Evolutionary conservation across 1,284 basidiomycete species (phyloP).

Genomic region (Ustilago lituana): DNA sequence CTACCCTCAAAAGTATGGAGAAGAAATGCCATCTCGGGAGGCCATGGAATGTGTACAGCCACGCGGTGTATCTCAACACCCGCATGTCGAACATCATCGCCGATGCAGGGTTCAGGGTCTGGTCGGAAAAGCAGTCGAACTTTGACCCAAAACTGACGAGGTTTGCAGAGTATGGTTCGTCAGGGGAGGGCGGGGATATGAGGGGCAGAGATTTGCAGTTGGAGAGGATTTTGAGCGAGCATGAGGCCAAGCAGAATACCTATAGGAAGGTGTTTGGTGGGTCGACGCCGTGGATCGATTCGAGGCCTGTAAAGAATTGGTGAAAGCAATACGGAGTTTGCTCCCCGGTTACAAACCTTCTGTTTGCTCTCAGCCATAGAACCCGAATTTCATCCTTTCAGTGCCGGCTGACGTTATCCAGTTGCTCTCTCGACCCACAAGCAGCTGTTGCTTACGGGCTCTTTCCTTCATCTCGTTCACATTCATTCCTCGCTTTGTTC

Average conservation of each 20-base stretch:
- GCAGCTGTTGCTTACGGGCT: too few species aligned
- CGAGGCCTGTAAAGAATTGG: conserved; percentile 5
- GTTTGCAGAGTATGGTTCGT: conserved; percentile 29
- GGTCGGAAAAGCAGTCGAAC: conserved; percentile 8
- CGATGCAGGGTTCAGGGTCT: conserved; percentile 21
- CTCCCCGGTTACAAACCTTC: too few species aligned
- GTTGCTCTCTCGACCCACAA: too few species aligned
- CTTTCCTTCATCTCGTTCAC: too few species aligned
- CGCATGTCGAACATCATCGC: conserved; percentile 26
- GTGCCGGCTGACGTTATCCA: too few species aligned
- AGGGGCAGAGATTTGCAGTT: neutral
- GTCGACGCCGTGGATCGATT: conserved; percentile 27
- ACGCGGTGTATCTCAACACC: conserved; percentile 30
- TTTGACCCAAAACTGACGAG: conserved; percentile 16
- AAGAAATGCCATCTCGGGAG: conserved; percentile 22
- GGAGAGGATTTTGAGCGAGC: conserved; percentile 9
- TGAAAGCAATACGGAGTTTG: too few species aligned
- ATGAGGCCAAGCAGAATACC: conserved; percentile 24
- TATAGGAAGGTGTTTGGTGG: conserved; percentile 21
- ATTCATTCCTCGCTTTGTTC: too few species aligned
- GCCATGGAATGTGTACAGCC: conserved; percentile 24
- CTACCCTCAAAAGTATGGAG: conserved; percentile 1
- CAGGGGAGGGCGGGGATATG: conserved; percentile 17
- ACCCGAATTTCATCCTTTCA: too few species aligned
- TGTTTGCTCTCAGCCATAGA: too few species aligned